Conservation (phyloP, 495 filamentous ascomycete genomes). For the Tuber melanosporum region DNA sequence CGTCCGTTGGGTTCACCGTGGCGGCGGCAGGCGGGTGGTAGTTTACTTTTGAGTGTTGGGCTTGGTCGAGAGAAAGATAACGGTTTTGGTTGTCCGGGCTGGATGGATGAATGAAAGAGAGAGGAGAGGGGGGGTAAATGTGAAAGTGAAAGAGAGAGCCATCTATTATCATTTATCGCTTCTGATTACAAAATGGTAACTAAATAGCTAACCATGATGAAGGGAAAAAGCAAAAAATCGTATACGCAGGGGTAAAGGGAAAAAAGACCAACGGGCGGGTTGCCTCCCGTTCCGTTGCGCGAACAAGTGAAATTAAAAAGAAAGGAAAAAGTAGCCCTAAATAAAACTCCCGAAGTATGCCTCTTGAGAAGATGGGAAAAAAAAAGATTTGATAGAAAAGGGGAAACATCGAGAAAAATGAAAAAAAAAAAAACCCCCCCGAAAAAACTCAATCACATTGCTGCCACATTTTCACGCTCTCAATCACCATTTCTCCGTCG, state of each 20-base stretch:
- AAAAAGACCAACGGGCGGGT: not conserved
- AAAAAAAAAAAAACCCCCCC: not conserved
- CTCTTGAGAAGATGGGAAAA: not conserved
- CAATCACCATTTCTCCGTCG: slow-evolving; percentile 61
- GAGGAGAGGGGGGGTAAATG: no score
- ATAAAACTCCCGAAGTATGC: slow-evolving; percentile 14
- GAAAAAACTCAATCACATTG: slow-evolving; percentile 50
- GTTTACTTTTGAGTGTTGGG: not conserved
- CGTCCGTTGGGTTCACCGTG: not conserved
- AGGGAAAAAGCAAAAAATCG: slow-evolving; percentile 1
- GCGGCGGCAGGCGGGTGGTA: not conserved
- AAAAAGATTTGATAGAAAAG: not conserved
- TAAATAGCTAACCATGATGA: not conserved
- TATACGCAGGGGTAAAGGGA: not conserved
- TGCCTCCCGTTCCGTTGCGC: not conserved
- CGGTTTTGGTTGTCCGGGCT: not conserved
- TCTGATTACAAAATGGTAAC: not conserved
- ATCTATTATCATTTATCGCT: not conserved
- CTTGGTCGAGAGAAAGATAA: not conserved
- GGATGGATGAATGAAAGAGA: not conserved
- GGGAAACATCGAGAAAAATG: not conserved
- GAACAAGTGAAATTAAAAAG: slow-evolving; percentile 5
- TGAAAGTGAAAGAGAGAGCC: not conserved
- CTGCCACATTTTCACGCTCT: slow-evolving; percentile 73
- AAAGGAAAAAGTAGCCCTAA: slow-evolving; percentile 12